Evolutionary conservation across 352 stramenopile genomes (phyloP), one percentile per base, ranked within the genome.

Genomic region (Halophytophthora batemanensis): DNA sequence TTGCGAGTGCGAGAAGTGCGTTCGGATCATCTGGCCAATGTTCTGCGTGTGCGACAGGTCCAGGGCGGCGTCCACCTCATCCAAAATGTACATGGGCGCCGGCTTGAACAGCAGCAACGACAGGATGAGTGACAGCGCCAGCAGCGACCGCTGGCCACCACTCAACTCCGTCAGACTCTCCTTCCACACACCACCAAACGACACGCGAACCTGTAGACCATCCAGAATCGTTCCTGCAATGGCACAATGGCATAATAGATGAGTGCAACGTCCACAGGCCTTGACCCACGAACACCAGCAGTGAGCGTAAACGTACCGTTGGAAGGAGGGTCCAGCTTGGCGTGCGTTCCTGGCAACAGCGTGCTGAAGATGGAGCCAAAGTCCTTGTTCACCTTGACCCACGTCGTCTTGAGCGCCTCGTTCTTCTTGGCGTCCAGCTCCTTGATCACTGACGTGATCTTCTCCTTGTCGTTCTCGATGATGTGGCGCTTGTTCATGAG

Each of bases 41-140:
- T 99, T 99, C 61, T 99, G 97, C 12, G 97, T 99, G 81, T 99
- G 97, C 42, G 93, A 98, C 41, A 99, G 80, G 76, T 99, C 97
- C 45, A 99, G 71, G 37, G 97, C 97, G 23, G 96, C 96, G 66
- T 99, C 97, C n/a, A 99, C 97, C 79, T 99, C 97, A 61, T 99
- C 97, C 49, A 99, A 76, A 82, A 99, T 99, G 69, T 99, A 99
- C 97, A 99, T 99, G 11, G 97, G 97, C 12, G 97, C 97, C 7
- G 97, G 96, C 69, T 99, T 99, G 75, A 99, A 99, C 12, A 99
- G 77, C 22, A 99, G 75, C 40, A 99, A 67, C 14, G 96, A 93
- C 19, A 99, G 69, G 77, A 99, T 99, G 50, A 99, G 78, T 17
- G 96, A 99, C 21, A 99, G 74, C 4, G 97, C 97, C 21, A 99